Evolutionary conservation across 768 basidiomycete species (phyloP), one percentile per base, ranked within the genome.

Genomic region (Calocera cornea): DNA sequence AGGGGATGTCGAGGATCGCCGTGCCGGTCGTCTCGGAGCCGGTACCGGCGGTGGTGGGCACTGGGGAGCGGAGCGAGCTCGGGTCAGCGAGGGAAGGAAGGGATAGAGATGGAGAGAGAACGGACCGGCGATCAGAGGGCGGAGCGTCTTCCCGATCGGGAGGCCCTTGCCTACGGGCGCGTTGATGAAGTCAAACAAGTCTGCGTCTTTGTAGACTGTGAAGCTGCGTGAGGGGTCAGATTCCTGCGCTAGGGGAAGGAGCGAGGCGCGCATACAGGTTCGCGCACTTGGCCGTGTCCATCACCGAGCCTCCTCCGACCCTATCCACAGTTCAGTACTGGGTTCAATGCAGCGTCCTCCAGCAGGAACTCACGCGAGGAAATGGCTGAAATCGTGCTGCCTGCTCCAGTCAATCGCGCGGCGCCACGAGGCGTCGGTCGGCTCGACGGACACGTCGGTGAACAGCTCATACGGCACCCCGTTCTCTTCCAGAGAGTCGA

Each of bases 101-200:
- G n/a, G 10, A 49, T 22, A 14, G 36, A n/a, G 14, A 27, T 47
- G 70, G 10, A 27, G 24, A 47, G 7, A 3, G 24, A 19, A 74
- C 80, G 69, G 68, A 77, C 93, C 81, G 49, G 92, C 92, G 69
- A 95, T 95, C 60, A 98, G 80, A 16, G 95, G 95, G 8, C 85
- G 79, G 27, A 98, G 80, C 19, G 80, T 78, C 74, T 89, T 79
- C 1, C 83, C 79, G 70, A 98, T 88, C 1, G 95, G 91, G 41
- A 87, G 81, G 2, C 95, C 95, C 77, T 92, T 94, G 47, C 95
- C 95, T 65, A 97, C 81, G 0, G 95, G 95, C 1, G 95, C 94
- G 74, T 97, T 98, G 77, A 97, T 90, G 76, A 95, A 98, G 75
- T 98, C 95, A 79, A 94, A 89, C 11, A 97, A 79, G 73, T 97